Evolutionary conservation across 306 rosid species (phyloP).

Genomic region (Echinosophora koreensis): DNA sequence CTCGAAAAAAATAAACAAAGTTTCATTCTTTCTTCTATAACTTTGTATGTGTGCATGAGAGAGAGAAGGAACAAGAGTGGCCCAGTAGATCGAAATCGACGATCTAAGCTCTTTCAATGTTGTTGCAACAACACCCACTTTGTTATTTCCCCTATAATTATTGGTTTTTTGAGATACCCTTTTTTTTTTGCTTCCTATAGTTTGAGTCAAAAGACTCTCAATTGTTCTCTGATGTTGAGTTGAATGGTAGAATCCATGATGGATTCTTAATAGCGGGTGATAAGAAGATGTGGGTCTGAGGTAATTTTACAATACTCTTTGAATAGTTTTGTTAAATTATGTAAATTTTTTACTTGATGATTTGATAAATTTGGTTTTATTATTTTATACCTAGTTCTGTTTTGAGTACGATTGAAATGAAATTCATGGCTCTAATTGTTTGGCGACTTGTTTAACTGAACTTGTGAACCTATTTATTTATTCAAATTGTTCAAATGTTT

Average conservation of each 20-base stretch:
- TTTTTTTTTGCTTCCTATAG: slow-evolving; percentile 28
- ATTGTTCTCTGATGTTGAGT: slow-evolving; percentile 32
- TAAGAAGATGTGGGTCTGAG: slow-evolving; percentile 80
- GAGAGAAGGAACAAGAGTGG: slow-evolving; percentile 57
- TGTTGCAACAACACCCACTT: slow-evolving; percentile 65
- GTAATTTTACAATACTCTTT: slow-evolving; percentile 58
- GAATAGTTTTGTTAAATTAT: slow-evolving; percentile 42
- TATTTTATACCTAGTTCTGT: slow-evolving; percentile 22
- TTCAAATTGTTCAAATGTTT: slow-evolving; percentile 31
- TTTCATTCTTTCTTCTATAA: slow-evolving; percentile 30
- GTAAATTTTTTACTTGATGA: slow-evolving; percentile 40
- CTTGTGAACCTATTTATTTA: slow-evolving; percentile 34
- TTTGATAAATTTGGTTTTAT: slow-evolving; percentile 49
- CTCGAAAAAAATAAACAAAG: slow-evolving; percentile 39
- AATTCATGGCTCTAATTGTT: slow-evolving; percentile 44
- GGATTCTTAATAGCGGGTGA: slow-evolving; percentile 57
- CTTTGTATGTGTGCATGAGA: slow-evolving; percentile 50
- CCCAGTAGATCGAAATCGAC: slow-evolving; percentile 94
- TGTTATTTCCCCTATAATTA: slow-evolving; percentile 50
- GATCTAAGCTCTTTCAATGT: slow-evolving; percentile 77
- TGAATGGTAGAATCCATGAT: slow-evolving; percentile 55
- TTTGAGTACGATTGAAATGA: slow-evolving; percentile 34
- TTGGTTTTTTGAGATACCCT: slow-evolving; percentile 48
- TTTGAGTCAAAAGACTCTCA: slow-evolving; percentile 47
- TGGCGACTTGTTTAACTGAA: slow-evolving; percentile 41